Conservation (phyloP, 1,284 basidiomycete genomes). For the Rhodotorula sp. region DNA sequence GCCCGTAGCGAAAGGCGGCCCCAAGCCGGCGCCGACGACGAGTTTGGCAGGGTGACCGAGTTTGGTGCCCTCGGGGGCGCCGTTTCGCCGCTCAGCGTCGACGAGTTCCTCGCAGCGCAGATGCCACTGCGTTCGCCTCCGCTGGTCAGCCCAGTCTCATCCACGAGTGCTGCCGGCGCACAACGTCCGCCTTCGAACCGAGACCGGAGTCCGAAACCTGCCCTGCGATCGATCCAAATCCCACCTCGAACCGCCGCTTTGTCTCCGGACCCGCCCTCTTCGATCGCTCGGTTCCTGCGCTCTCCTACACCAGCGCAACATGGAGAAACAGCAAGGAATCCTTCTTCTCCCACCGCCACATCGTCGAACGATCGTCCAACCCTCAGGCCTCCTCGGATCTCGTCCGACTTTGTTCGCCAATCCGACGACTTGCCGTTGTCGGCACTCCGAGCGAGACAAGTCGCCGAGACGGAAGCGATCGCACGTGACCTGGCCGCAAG, state of each 20-base stretch:
- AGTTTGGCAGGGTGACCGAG: not conserved
- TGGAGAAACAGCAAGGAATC: too few relatives aligned
- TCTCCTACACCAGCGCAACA: not conserved
- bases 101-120: not conserved
- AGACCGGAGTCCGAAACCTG: not conserved
- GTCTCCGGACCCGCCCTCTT: not conserved
- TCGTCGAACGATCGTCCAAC: not conserved
- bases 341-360: too few relatives aligned
- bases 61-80: not conserved
- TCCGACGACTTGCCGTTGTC: not conserved
- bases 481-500: not conserved
- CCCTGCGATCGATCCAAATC: not conserved
- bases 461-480: not conserved
- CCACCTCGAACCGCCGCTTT: not conserved
- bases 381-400: not conserved
- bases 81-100: constrained; percentile 1
- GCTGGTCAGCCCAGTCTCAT: not conserved
- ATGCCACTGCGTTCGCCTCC: not conserved
- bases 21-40: too few relatives aligned
- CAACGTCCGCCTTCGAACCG: too few relatives aligned
- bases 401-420: constrained; percentile 12
- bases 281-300: not conserved
- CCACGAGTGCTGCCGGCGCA: not conserved
- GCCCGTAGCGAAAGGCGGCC: not conserved
- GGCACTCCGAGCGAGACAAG: not conserved